These are phyloP conservation scores for Endothia cerciana DNA, from an alignment of 2,329 filamentous ascomycete genomes.

Conservation along the genomic window DNA sequence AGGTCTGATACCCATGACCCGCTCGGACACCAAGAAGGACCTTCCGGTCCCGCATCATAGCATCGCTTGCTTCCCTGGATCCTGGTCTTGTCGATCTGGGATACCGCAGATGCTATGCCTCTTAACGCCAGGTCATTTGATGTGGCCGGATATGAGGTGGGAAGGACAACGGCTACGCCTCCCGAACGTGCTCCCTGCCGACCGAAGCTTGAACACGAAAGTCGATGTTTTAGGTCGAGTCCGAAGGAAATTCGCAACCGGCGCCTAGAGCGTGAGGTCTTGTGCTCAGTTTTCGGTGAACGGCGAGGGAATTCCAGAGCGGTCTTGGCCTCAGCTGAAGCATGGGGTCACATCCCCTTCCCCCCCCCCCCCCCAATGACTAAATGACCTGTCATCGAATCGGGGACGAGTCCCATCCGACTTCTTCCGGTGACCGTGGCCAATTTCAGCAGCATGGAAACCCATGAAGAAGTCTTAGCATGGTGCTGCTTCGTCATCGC, in stretches of 20 bases:
- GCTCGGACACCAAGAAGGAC: neutral
- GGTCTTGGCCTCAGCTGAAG: neutral
- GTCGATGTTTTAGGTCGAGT: neutral
- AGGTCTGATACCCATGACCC: neutral
- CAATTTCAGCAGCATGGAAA: neutral
- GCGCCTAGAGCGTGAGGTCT: neutral
- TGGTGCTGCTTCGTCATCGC: neutral
- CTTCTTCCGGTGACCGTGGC: neutral
- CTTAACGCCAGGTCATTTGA: neutral
- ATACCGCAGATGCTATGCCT: neutral
- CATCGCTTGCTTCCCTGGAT: neutral
- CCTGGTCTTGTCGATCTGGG: neutral
- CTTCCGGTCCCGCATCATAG: neutral
- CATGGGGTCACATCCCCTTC: neutral
- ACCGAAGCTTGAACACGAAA: neutral
- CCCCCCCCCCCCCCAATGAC: too few relatives aligned
- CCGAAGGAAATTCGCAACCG: neutral
- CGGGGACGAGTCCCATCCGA: neutral
- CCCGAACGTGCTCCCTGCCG: neutral
- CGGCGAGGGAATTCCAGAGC: neutral
- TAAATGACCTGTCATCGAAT: conserved; percentile 1
- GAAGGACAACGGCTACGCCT: neutral
- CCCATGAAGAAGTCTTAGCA: neutral
- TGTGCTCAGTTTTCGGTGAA: neutral
- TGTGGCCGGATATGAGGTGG: neutral